These are phyloP conservation scores for Russula dissimulans DNA, from an alignment of 768 basidiomycete genomes.

Conservation along the genomic window DNA sequence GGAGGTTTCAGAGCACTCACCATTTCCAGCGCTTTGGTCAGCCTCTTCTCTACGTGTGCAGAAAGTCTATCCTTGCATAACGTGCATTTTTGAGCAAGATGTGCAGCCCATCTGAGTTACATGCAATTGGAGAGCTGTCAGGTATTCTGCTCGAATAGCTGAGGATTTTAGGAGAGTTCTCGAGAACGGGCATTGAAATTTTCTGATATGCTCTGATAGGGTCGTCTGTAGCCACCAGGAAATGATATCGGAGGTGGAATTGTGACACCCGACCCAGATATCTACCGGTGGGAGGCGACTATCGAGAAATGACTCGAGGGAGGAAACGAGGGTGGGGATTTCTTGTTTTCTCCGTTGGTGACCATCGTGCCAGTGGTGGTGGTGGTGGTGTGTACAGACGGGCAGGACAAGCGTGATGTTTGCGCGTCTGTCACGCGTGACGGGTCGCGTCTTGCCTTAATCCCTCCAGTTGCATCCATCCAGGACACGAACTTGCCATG, in stretches of 20 bases:
- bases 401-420: not conserved
- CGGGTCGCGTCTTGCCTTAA: conserved; percentile 6
- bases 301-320: conserved; percentile 1
- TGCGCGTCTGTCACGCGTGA: conserved; percentile 13
- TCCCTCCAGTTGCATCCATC: no score
- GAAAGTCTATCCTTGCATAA: not conserved
- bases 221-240: not conserved
- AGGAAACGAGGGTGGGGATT: not conserved
- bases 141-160: not conserved
- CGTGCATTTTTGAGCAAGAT: conserved; percentile 6
- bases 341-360: not conserved
- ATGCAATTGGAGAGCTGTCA: not conserved
- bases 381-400: not conserved
- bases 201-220: not conserved
- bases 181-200: not conserved
- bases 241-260: not conserved
- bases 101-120: not conserved
- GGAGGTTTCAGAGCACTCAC: not conserved
- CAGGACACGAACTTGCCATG: conserved; percentile 8
- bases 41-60: not conserved
- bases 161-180: not conserved
- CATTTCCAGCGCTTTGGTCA: not conserved
- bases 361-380: not conserved
- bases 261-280: conserved; percentile 6
- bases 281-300: not conserved